Conservation (phyloP, 2,329 filamentous ascomycete genomes). For the Thelonectria discophora region DNA sequence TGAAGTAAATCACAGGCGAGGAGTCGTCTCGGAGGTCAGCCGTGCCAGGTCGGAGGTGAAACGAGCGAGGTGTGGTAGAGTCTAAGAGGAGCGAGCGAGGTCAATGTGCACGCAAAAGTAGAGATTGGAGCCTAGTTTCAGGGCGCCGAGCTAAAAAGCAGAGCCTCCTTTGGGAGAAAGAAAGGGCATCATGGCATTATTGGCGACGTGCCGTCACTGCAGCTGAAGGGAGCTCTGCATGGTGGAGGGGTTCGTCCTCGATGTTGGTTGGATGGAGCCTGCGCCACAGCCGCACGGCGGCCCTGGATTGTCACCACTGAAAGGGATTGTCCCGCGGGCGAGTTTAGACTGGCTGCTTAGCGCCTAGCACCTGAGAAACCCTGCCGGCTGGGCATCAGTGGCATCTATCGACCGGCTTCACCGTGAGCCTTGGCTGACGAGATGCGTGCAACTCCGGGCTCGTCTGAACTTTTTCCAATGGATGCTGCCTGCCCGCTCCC, state of each 20-base stretch:
- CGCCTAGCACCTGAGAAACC: not conserved
- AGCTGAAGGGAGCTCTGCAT: conserved; percentile 3
- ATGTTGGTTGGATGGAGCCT: conserved; percentile 28
- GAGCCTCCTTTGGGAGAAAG: not conserved
- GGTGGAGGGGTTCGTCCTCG: conserved; percentile 16
- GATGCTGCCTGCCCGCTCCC: not conserved
- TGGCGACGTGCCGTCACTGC: not conserved
- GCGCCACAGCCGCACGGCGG: conserved; percentile 40
- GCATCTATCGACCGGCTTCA: no score
- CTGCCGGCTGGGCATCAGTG: not conserved
- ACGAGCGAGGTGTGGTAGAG: not conserved
- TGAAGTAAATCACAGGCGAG: not conserved
- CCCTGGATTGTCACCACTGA: conserved; percentile 17
- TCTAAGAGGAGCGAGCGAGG: not conserved
- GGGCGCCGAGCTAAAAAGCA: not conserved
- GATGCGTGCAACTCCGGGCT: no score
- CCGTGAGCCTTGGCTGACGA: no score
- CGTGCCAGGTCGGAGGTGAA: not conserved
- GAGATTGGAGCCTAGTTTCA: conserved; percentile 8
- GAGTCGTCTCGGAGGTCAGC: not conserved
- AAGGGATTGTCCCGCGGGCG: conserved; percentile 1
- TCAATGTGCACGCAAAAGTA: not conserved
- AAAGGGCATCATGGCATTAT: conserved; percentile 2
- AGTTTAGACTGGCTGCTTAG: not conserved
- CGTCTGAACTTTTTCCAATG: not conserved